Evolutionary conservation across 1,284 basidiomycete genomes (phyloP), one percentile per base, ranked within the genome.

Genomic region (Trichosporon coremiiforme): DNA sequence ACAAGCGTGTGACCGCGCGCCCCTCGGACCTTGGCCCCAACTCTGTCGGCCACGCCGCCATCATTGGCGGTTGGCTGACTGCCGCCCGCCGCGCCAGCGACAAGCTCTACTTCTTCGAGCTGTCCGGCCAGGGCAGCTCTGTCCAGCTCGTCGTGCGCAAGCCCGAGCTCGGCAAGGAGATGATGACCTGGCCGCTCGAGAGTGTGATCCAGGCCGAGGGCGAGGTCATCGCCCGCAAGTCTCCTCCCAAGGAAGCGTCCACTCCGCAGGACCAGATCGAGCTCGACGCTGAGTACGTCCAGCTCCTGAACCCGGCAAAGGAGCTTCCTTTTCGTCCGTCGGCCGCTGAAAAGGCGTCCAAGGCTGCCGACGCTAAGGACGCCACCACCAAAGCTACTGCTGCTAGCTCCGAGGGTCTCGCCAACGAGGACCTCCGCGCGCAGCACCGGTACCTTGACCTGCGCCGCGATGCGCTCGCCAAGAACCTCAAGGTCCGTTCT

Each of bases 381-480:
- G 50, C 20, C 50, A 53, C 20, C 36, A 38, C 36, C 12, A 38
- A 38, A 13, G 36, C 36, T 13, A 13, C 36, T 10, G 36, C 36
- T 38, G 36, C 36, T 13, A 10, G 7, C 9, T 3, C 36, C 50
- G 50, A 53, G 15, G 50, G 50, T 5, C 67, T 94, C 91, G 88
- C 92, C 47, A 93, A 91, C 77, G 93, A 96, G 76, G 91, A 94
- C 72, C 83, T 95, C 22, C 88, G 95, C 72, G 88, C 92, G 66
- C 89, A 90, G 75, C 91, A 93, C 83, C 90, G 95, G 68, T 91
- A 93, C 85, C 88, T 98, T 50, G 95, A 98, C 84, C 87, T 98
- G 65, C 89, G 95, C 33, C 87, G 95, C 53, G 84, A 87, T 7
- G 86, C 85, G 15, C 84, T 98, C 41, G 88, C 92, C 4, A 80